A percentile compares a stretch with the other conserved stretches of the same genome.
phyloP scores from a whole-genome alignment of 805 yeast species.

The Saccharomyces kudriavzevii region DNA sequence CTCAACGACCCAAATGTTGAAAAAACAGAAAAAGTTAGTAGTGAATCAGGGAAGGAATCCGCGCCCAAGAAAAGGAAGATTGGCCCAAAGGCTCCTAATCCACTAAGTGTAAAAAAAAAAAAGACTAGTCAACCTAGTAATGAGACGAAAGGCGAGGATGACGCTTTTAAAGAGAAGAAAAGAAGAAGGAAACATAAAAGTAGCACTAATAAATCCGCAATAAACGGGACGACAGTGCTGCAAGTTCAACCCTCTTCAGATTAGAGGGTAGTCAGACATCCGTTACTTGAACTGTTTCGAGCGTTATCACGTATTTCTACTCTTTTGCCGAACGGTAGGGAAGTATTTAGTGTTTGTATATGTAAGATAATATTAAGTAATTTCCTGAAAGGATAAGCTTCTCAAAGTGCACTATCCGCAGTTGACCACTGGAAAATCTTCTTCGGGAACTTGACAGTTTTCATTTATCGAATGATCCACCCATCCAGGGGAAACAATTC shows the following conservation, averaged over 20 bases:
- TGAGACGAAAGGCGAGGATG: conserved; percentile 1
- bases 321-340: neutral
- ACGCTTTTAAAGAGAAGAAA: conserved; percentile 9
- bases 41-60: conserved; percentile 37
- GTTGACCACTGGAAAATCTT: conserved; percentile 16
- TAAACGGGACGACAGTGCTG: neutral
- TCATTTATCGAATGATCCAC: conserved; percentile 29
- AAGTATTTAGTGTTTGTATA: neutral
- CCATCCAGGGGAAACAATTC: conserved; percentile 35
- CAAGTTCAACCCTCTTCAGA: neutral
- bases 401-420: neutral
- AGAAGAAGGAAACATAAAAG: conserved; percentile 19
- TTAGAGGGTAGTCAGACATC: neutral
- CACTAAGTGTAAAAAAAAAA: conserved; percentile 80
- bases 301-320: neutral
- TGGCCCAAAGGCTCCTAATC: conserved; percentile 82
- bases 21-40: conserved; percentile 10
- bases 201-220: neutral
- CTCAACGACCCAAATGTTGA: conserved; percentile 51
- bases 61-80: conserved; percentile 46
- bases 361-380: neutral
- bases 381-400: neutral
- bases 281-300: neutral
- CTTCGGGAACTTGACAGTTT: conserved; percentile 27
- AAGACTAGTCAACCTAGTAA: conserved; percentile 23